Conservation (phyloP, 108 stramenopile species). For the Nitzschia palea region DNA sequence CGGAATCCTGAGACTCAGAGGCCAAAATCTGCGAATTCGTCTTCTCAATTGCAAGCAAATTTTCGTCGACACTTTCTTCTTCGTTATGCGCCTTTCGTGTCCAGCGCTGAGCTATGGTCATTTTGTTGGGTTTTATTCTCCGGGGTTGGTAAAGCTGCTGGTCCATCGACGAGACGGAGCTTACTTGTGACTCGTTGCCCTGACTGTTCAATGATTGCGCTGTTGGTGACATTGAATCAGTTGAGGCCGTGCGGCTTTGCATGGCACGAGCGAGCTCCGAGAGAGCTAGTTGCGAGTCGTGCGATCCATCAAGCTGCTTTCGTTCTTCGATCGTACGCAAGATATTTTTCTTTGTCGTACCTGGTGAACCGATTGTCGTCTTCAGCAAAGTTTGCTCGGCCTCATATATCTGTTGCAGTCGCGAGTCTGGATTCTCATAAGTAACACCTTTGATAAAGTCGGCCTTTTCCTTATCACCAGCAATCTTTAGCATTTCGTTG, state of each 20-base stretch:
- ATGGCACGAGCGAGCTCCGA: conserved; percentile 24
- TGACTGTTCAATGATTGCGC: neutral
- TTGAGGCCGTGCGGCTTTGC: conserved; percentile 2
- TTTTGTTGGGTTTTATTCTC: conserved; percentile 7
- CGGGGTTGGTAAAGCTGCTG: neutral
- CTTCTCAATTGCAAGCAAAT: neutral
- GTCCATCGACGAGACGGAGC: neutral
- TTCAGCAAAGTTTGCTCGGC: conserved; percentile 31
- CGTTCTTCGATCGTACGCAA: conserved; percentile 19
- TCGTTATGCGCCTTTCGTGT: conserved; percentile 8
- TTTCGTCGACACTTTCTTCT: neutral
- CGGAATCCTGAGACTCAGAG: conserved; percentile 18
- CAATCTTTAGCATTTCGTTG: conserved; percentile 72
- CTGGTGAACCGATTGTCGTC: neutral
- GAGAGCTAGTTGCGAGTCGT: conserved; percentile 19
- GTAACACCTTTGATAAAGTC: conserved; percentile 68
- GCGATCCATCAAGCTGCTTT: conserved; percentile 1
- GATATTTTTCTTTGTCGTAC: conserved; percentile 15
- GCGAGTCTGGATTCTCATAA: conserved; percentile 48
- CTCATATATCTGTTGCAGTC: conserved; percentile 72
- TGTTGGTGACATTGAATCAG: neutral
- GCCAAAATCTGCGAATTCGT: conserved; percentile 20
- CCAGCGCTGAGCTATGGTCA: conserved; percentile 24
- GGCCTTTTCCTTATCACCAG: conserved; percentile 50
- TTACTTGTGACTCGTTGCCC: neutral